Base-by-base conservation (phyloP, 495 filamentous ascomycete species). In the Xylaria curta region DNA sequence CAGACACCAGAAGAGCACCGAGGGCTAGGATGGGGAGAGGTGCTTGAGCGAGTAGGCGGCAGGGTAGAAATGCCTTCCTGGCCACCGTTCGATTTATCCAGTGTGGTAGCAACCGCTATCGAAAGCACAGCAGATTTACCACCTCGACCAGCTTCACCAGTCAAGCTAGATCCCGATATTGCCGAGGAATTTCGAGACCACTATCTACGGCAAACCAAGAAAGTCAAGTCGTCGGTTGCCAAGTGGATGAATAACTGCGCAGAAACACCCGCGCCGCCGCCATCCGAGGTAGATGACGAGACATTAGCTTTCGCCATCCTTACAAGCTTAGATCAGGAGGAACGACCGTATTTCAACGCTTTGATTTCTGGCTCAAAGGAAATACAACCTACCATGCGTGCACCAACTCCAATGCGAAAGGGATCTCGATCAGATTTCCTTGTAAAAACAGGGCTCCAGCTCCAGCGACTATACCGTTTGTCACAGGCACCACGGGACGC, bases 21-120 rank as follows among this genome's bases (percentile, higher is more conserved):
- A 44, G 94, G 94, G 2, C 84, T 98, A n/a, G 95, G 93, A 73
- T 99, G 97, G 97, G 95, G 95, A 1, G 97, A 98, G 74, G 93
- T 98, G 8, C 85, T 99, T 31, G 96, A 99, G 81, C 89, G 93
- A 73, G 94, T 97, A 7, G 94, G 93, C 68, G 95, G 95, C 9
- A 89, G 95, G 68, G 86, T 92, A 36, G 92, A 96, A 61, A 85
- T 98, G 54, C 96, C 96, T 3, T 82, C 82, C 53, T 97, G 95
- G 94, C 95, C 95, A 26, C 92, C 94, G 0, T 97, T 97, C 74
- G 88, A 90, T 70, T 87, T 97, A 74, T 87, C 87, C 24, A 88
- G 88, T 21, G 82, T 94, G 0, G 89, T 89, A 12, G 85, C 89
- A 47, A 83, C 83, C 76, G 83, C 80, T 26, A 84, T 75, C 71